These are phyloP conservation scores for Heteromeles arbutifolia DNA, from an alignment of 306 rosid species.

Conservation along the genomic window DNA sequence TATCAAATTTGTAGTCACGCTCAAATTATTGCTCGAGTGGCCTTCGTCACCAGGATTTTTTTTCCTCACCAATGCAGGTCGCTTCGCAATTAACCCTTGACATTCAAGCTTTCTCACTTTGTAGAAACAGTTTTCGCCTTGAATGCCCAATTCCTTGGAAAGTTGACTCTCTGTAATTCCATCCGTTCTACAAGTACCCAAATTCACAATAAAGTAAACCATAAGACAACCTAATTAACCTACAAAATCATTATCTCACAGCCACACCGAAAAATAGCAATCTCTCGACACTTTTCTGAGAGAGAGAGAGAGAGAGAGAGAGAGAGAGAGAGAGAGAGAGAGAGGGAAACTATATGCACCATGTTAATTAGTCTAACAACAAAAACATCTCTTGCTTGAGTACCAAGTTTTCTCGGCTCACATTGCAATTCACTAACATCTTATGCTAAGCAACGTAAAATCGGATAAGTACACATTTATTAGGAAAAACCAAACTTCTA, in stretches of 20 bases:
- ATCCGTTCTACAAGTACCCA: not conserved
- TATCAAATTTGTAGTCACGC: slow-evolving; percentile 59
- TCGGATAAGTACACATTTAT: not conserved
- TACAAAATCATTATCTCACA: not conserved
- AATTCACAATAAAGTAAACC: not conserved
- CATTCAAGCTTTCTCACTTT: slow-evolving; percentile 64
- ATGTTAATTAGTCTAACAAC: not conserved
- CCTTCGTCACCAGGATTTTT: not conserved
- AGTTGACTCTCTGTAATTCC: slow-evolving; percentile 72
- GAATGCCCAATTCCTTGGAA: slow-evolving; percentile 53
- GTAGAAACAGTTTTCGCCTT: slow-evolving; percentile 50
- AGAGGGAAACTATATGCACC: no score
- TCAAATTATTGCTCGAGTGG: not conserved
- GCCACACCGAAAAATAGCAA: not conserved
- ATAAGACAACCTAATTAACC: no score
- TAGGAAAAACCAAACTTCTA: not conserved
- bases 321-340: no score
- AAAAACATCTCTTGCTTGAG: not conserved
- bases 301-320: no score
- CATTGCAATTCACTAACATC: not conserved
- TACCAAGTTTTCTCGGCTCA: not conserved
- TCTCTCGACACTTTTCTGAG: not conserved
- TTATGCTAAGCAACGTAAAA: not conserved
- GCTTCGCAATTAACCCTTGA: slow-evolving; percentile 67
- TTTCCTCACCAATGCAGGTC: slow-evolving; percentile 5